A percentile compares a stretch with the other conserved stretches of the same genome.
These are phyloP conservation scores for Acacia concinna DNA, from an alignment of 331 rosid species.

Conservation along the genomic window DNA sequence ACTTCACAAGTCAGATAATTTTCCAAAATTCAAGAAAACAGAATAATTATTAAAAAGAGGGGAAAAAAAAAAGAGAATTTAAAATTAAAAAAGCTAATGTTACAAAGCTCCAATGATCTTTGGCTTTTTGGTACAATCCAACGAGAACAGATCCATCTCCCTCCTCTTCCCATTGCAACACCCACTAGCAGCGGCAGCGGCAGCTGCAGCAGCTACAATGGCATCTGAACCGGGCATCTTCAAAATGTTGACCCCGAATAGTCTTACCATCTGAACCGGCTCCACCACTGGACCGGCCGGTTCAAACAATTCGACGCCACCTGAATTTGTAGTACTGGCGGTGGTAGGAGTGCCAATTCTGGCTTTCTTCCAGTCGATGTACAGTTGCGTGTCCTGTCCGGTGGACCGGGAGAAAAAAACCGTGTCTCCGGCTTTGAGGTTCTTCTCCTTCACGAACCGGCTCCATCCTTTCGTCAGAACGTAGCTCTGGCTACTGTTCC, in stretches of 20 bases:
- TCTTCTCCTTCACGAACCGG: slow-evolving; percentile 96
- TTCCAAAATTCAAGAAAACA: slow-evolving; percentile 16
- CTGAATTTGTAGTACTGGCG: not conserved
- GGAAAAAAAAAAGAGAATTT: not conserved
- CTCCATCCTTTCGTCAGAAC: slow-evolving; percentile 97
- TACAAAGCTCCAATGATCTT: slow-evolving; percentile 87
- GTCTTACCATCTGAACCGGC: slow-evolving; percentile 67
- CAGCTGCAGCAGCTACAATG: not conserved
- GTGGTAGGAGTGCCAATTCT: slow-evolving; percentile 11
- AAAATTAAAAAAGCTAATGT: slow-evolving; percentile 16
- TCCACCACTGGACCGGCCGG: slow-evolving; percentile 40
- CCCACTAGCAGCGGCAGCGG: slow-evolving; percentile 29
- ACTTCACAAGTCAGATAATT: slow-evolving; percentile 41
- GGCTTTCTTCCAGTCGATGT: slow-evolving; percentile 78
- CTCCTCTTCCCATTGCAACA: slow-evolving; percentile 59
- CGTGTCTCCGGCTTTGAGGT: slow-evolving; percentile 82
- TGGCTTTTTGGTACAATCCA: slow-evolving; percentile 74
- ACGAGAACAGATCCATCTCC: slow-evolving; percentile 56
- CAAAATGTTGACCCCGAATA: slow-evolving; percentile 87
- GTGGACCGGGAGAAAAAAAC: slow-evolving; percentile 73
- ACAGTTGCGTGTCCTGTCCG: slow-evolving; percentile 73
- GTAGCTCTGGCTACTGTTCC: slow-evolving; percentile 98
- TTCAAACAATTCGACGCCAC: not conserved
- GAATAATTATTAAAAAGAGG: not conserved
- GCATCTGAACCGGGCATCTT: slow-evolving; percentile 47